Conservation (phyloP, 345 rosid genomes). For the Bruguiera parviflora region DNA sequence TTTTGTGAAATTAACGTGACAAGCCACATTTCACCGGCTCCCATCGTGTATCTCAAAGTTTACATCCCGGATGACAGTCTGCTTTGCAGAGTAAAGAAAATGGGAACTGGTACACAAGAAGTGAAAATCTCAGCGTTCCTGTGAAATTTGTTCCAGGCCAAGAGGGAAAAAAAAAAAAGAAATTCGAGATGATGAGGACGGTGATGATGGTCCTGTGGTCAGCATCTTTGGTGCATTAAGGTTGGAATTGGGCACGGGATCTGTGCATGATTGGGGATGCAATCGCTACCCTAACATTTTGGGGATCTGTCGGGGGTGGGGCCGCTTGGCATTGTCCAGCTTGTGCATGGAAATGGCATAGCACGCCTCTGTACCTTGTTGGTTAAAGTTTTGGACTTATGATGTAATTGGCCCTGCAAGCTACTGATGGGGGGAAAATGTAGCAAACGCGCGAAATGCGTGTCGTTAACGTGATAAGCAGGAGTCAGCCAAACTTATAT, state of each 20-base stretch:
- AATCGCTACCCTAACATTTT: conserved; percentile 20
- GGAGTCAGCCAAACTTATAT: too few species aligned
- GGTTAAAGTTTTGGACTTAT: conserved; percentile 34
- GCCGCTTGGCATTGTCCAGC: conserved; percentile 1
- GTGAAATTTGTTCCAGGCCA: not conserved
- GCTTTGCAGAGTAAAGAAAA: too few species aligned
- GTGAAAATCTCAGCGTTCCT: not conserved
- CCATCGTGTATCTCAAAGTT: too few species aligned
- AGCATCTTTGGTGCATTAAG: conserved; percentile 15
- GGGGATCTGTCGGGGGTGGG: not conserved
- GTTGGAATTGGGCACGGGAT: conserved; percentile 38
- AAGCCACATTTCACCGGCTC: too few species aligned
- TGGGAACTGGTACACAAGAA: too few species aligned
- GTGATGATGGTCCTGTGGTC: conserved; percentile 8
- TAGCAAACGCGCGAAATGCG: too few species aligned
- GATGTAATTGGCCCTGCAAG: conserved; percentile 8
- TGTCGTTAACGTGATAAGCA: too few species aligned
- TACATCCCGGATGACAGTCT: too few species aligned
- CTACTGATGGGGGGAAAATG: conserved; percentile 4
- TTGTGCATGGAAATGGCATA: conserved; percentile 45
- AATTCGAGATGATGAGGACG: not conserved
- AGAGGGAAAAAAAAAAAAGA: too few species aligned
- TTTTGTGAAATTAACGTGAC: too few species aligned
- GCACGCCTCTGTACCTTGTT: conserved; percentile 46
- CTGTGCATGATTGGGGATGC: conserved; percentile 38